Base-by-base conservation (phyloP, 805 yeast species). In the Ogataea pilisensis region DNA sequence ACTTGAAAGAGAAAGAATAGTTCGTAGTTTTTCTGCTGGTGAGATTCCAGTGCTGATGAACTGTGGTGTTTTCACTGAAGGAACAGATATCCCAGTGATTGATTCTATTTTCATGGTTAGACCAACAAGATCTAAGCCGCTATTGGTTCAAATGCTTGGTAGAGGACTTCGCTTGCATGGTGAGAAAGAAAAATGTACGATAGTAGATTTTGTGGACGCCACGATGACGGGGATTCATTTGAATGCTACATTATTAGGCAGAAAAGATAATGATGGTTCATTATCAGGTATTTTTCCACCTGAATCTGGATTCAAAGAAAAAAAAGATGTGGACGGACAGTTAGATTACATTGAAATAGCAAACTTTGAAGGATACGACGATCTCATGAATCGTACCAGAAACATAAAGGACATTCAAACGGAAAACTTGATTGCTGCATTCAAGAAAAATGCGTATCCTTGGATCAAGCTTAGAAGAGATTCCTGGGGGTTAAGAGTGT, bases 1-100 rank as follows among this genome's bases (percentile, higher is more conserved):
- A 16, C 54, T 57, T 5, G 78, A 73, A 31, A 66, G 97, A 31
- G 71, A 64, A 13, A 53, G 59, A 2, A 68, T 78, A 0, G 61
- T 89, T 2, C 60, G 65, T 5, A 80, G 75, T 27, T 91, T 90
- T 56, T 73, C 70, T 45, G 50, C 63, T 0, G 89, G 93, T 0
- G 56, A 70, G 13, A 69, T 86, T 16, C 77, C 82, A 4, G 95
- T 91, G 0, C 62, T 90, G 24, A 73, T 93, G 65, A 91, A 91
- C 55, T 93, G 95, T 58, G 87, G 85, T 14, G 86, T 90, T 5
- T 82, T 91, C 51, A 90, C 96, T 0, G 98, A 90, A 59, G 98
- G 98, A 0, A 88, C 97, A 0, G 97, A 90, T 63, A 80, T 91
- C 16, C 97, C 97, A 3, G 80, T 80, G 45, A 83, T 89, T 42